Evolutionary conservation across 441 rosid species (phyloP), one percentile per base, ranked within the genome.

Genomic region (Populus tomentosa): DNA sequence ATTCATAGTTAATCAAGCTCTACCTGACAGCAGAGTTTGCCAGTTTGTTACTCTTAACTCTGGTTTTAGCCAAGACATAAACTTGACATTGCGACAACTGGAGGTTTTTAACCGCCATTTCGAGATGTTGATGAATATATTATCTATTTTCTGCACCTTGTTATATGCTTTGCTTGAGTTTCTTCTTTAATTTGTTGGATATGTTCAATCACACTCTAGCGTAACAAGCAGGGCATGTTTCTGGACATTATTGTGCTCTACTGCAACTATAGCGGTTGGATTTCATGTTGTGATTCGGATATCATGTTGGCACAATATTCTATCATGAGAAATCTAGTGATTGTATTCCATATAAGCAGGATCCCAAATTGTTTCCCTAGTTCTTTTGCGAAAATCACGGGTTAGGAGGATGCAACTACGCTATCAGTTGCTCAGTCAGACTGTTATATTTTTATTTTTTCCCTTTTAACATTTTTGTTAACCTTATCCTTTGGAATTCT

Each of bases 1-100:
- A 66, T 28, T 68, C 35, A 14, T 66, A 23, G 21, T 33, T 72
- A 32, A 75, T 75, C 75, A 62, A 30, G 61, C 70, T 74, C 32
- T 71, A 1, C 32, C 46, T 73, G 28, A 75, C 23, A 70, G 76
- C 68, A 56, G 24, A 61, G 33, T 9, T 9, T 64, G 78, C 63
- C 46, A 59, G 69, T 79, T 75, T 76, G 77, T 64, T 72, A 76
- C 76, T 56, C 70, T 73, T 16, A 67, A 73, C 68, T 66, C 75
- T 46, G 7, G 56, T 23, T 28, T 26, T 21, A 7, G 70, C 68
- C n/a, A 73, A 75, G 10, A 21, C 75, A 42, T 72, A 62, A n/a
- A 30, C 18, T 26, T 71, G 75, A 38, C 26, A 69, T 70, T 68
- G 69, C n/a, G 10, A 23, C 64, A 38, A 66, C 42, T 7, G 67